Conservation (phyloP, 192 early-diverging fungal genomes). For the Entophlyctis helioformis region DNA sequence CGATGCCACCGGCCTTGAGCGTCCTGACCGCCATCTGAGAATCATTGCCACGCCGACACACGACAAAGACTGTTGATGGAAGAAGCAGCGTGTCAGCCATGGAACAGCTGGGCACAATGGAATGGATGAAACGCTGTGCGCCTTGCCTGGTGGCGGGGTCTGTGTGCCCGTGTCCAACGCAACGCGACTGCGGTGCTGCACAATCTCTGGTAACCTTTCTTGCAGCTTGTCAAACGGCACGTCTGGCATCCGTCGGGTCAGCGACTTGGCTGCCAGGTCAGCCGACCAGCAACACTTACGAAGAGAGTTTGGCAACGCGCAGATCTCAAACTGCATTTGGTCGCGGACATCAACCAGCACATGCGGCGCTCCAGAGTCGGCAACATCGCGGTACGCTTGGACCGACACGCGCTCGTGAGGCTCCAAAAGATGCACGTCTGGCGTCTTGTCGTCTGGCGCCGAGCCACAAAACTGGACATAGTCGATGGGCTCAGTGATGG, state of each 20-base stretch:
- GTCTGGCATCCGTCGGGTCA: background rate
- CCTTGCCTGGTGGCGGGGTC: background rate
- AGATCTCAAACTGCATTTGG: slow-evolving; percentile 74
- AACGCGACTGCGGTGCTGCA: background rate
- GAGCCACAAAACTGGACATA: slow-evolving; percentile 86
- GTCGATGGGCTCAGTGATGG: slow-evolving; percentile 70
- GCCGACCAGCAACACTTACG: slow-evolving; percentile 22
- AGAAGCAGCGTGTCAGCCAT: slow-evolving; percentile 16
- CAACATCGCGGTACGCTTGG: slow-evolving; percentile 34
- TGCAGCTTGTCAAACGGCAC: background rate
- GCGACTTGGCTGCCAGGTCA: background rate
- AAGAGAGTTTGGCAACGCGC: slow-evolving; percentile 52
- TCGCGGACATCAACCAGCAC: slow-evolving; percentile 85
- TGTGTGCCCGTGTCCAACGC: background rate
- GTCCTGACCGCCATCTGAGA: slow-evolving; percentile 75
- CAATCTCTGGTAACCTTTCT: background rate
- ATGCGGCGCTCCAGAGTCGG: slow-evolving; percentile 29
- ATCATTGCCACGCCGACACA: slow-evolving; percentile 86
- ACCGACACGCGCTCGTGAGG: slow-evolving; percentile 30
- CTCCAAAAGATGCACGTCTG: slow-evolving; percentile 15
- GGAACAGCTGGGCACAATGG: no score
- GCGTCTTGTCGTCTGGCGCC: slow-evolving; percentile 62
- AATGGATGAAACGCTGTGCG: background rate
- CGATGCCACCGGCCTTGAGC: slow-evolving; percentile 52
- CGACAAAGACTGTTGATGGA: slow-evolving; percentile 60